These are phyloP conservation scores for Globisporangium canariense DNA, from an alignment of 352 stramenopile species.

Conservation along the genomic window DNA sequence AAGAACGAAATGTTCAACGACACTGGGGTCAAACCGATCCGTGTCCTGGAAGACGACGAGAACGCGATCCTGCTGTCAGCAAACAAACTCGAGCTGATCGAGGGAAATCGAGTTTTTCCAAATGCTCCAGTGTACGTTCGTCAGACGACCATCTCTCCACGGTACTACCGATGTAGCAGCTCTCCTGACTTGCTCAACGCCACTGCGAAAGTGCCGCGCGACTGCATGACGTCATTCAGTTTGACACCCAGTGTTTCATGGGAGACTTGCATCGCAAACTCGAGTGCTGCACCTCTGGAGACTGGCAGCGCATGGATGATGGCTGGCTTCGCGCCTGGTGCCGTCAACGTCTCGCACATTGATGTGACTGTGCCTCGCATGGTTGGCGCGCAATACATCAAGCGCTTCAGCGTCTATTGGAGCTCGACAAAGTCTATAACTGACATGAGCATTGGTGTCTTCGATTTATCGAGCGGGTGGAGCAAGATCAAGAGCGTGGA, in stretches of 20 bases:
- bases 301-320: conserved; percentile 58
- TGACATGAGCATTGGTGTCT: conserved; percentile 9
- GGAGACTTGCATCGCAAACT: conserved; percentile 42
- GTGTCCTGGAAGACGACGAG: conserved; percentile 60
- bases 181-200: conserved; percentile 19
- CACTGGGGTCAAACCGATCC: conserved; percentile 45
- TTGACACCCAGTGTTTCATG: conserved; percentile 14
- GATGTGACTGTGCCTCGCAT: conserved; percentile 38
- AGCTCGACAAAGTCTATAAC: conserved; percentile 23
- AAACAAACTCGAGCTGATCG: conserved; percentile 32
- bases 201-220: not conserved
- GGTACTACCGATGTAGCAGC: conserved; percentile 35
- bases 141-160: conserved; percentile 20
- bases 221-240: conserved; percentile 22
- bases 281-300: conserved; percentile 24
- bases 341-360: conserved; percentile 36
- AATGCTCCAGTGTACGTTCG: conserved; percentile 32
- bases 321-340: conserved; percentile 32
- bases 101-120: conserved; percentile 53
- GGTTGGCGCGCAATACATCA: conserved; percentile 42
- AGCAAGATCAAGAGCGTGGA: conserved; percentile 28
- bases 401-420: conserved; percentile 45
- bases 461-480: conserved; percentile 40
- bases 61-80: conserved; percentile 55
- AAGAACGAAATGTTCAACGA: conserved; percentile 38